Conservation (phyloP, 805 yeast species). For the Lipomyces starkeyi region DNA sequence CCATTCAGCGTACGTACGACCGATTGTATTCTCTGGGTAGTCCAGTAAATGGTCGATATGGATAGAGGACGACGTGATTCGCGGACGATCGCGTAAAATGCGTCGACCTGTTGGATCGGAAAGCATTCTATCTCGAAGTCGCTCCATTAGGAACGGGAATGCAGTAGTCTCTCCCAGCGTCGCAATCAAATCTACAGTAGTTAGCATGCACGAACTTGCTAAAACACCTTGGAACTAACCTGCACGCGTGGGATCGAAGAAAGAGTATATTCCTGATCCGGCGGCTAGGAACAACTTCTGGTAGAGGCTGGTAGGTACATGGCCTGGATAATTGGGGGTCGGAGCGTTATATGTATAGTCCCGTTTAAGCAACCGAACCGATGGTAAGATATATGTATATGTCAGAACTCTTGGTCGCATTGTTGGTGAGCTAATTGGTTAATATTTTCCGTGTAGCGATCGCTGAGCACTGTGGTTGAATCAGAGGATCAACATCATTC, state of each 20-base stretch:
- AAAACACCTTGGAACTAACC: conserved; percentile 46
- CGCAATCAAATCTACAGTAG: conserved; percentile 47
- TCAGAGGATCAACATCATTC: not conserved
- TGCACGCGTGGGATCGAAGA: conserved; percentile 49
- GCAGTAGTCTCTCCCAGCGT: conserved; percentile 84
- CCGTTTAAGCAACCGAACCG: not conserved
- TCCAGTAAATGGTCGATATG: conserved; percentile 62
- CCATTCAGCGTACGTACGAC: conserved; percentile 82
- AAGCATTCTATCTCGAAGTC: conserved; percentile 75
- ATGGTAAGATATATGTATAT: not conserved
- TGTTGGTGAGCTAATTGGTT: not conserved
- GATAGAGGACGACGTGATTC: conserved; percentile 76
- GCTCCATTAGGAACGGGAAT: conserved; percentile 64
- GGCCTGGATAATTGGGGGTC: conserved; percentile 62
- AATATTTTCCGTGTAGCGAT: not conserved
- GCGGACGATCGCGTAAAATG: conserved; percentile 77
- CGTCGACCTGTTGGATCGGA: conserved; percentile 75
- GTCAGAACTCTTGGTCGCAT: not conserved
- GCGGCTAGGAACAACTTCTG: conserved; percentile 70
- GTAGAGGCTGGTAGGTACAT: conserved; percentile 69
- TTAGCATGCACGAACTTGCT: not conserved
- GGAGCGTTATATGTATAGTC: not conserved
- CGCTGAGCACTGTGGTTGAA: not conserved
- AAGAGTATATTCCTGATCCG: conserved; percentile 80
- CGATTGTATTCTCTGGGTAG: conserved; percentile 74